Base-by-base conservation (phyloP, 1,139 yeast genomes). In the Blastobotrys petasosporus region DNA sequence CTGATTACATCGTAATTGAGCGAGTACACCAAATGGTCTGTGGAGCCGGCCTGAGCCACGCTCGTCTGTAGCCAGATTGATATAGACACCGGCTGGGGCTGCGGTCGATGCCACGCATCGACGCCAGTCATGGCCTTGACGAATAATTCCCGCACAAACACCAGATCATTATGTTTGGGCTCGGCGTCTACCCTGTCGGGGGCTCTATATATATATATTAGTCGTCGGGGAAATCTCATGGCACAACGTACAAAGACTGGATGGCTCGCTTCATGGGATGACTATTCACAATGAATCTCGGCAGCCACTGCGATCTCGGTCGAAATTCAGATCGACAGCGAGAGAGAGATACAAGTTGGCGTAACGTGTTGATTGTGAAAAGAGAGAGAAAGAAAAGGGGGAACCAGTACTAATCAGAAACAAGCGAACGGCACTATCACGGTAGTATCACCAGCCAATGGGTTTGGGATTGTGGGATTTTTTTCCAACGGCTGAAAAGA, bases 1-100 rank as follows among this genome's bases (percentile, higher is more conserved):
- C 90, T 79, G 11, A 90, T 76, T 10, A 81, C 90, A 1, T 95
- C 97, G 65, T 90, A 90, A 64, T 88, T 90, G 54, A 90, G 74
- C 4, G 95, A 84, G 60, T 84, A 80, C 49, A 79, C 77, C 56
- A 90, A 71, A 61, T 87, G 88, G 63, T 90, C 97, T 0, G 82
- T 77, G 11, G 69, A 67, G 9, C 92, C 80, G 6, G 95, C 90
- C 49, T 74, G 70, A 32, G 76, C 72, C 56, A 88, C 85, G 59
- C 82, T 80, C 0, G 95, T 85, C 36, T 70, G 69, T 51, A 87
- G 71, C 47, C 74, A 71, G 20, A 85, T 70, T 3, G 82, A 74
- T 9, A 85, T 71, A 5, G 69, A 63, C 20, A 85, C 73, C 5
- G 90, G 90, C 60, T 85, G 95, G 2, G 83, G 76, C 8, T 78